phyloP scores from a whole-genome alignment of 2,329 filamentous ascomycete genomes.

The Geosmithia putterillii region DNA sequence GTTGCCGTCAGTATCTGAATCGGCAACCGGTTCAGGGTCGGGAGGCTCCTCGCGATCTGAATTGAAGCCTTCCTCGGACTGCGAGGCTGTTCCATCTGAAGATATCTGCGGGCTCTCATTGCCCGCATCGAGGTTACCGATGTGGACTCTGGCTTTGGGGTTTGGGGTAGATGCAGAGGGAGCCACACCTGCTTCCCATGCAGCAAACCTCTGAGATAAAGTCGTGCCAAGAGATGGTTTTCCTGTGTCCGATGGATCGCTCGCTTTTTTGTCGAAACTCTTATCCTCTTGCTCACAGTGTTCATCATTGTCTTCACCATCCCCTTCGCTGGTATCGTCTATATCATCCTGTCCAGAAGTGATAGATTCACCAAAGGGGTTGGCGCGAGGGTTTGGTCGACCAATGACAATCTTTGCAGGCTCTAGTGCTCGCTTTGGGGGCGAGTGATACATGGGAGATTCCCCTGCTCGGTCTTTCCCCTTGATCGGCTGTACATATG shows the following conservation, averaged over 20 bases:
- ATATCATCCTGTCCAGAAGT: constrained; percentile 3
- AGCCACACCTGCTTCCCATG: not conserved
- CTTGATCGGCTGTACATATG: not conserved
- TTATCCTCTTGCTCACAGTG: constrained; percentile 2
- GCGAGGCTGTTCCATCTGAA: not conserved
- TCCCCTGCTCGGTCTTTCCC: not conserved
- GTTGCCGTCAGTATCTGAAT: not conserved
- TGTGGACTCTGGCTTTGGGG: not conserved
- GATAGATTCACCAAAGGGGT: not conserved
- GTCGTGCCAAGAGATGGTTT: constrained; percentile 3
- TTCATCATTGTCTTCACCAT: constrained; percentile 2
- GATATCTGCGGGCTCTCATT: not conserved
- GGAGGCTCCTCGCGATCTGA: not conserved
- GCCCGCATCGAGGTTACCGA: not conserved
- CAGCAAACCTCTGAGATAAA: constrained; percentile 1
- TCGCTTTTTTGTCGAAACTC: not conserved
- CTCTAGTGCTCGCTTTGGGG: constrained; percentile 3
- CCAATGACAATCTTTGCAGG: constrained; percentile 10
- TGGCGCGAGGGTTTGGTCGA: constrained; percentile 1
- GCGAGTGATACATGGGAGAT: constrained; percentile 1
- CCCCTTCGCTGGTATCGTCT: constrained; percentile 5
- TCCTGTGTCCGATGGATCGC: constrained; percentile 16
- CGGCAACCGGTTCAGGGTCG: not conserved
- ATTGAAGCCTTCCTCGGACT: not conserved
- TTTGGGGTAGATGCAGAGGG: not conserved